Conservation (phyloP, 164 flowering plant genomes). For the Tetrastigma voinierianum region DNA sequence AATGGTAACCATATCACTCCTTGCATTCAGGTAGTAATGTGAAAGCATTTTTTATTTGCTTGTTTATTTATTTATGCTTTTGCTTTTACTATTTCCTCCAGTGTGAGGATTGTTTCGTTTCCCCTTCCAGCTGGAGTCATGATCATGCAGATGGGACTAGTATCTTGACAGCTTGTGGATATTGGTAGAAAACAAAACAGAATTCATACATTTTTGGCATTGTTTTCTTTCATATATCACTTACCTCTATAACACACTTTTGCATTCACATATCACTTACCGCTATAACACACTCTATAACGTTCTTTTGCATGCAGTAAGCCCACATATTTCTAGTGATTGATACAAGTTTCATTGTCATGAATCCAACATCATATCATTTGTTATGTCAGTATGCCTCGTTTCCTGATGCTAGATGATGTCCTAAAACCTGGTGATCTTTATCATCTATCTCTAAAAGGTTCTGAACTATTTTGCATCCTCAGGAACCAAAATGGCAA, state of each 20-base stretch:
- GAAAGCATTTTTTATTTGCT: neutral
- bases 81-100: no score
- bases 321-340: neutral
- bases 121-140: no score
- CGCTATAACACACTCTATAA: no score
- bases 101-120: no score
- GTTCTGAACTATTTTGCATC: neutral
- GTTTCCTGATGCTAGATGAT: neutral
- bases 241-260: neutral
- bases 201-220: neutral
- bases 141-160: neutral
- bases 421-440: no score
- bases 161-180: neutral
- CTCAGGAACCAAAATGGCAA: constrained; percentile 83
- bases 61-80: neutral
- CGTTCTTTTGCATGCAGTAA: neutral
- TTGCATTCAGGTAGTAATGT: constrained; percentile 68
- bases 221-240: neutral
- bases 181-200: neutral
- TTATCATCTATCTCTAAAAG: neutral
- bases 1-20: constrained; percentile 93
- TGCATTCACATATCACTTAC: no score
- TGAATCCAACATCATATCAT: constrained; percentile 1
- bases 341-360: neutral
- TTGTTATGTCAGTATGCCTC: neutral